A percentile compares a stretch with the other conserved stretches of the same genome.
Conservation (phyloP, 176 grass and related monocot genomes). For the Eleusine indica region DNA sequence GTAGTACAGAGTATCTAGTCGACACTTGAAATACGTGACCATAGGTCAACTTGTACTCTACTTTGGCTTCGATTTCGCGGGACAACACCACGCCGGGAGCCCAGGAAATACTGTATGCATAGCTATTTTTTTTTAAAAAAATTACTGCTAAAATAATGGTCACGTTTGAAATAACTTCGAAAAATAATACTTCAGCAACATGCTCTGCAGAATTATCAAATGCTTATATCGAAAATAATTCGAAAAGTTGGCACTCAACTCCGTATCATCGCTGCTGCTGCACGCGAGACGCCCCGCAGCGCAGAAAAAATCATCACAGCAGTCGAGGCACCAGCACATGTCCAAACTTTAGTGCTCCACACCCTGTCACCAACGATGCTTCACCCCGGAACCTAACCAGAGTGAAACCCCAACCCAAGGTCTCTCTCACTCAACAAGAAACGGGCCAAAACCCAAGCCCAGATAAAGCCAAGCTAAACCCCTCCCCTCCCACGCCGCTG, state of each 20-base stretch:
- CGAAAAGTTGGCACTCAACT: neutral
- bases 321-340: constrained; percentile 26
- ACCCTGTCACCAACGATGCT: constrained; percentile 17
- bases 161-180: too few species aligned
- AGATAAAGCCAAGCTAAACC: neutral
- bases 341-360: constrained; percentile 19
- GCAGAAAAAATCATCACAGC: constrained; percentile 43
- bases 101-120: too few species aligned
- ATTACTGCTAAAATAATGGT: too few species aligned
- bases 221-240: too few species aligned
- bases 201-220: too few species aligned
- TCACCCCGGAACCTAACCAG: constrained; percentile 41
- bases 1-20: neutral
- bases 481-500: neutral
- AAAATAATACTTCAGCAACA: too few species aligned
- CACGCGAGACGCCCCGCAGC: constrained; percentile 1
- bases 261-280: neutral
- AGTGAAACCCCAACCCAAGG: constrained; percentile 37
- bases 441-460: constrained; percentile 34
- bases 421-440: neutral
- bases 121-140: too few species aligned
- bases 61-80: too few species aligned
- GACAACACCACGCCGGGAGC: too few species aligned
- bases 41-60: too few species aligned
- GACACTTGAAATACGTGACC: too few species aligned